Percentiles rank a stretch among this genome's conserved stretches.
phyloP scores from a whole-genome alignment of 2,329 filamentous ascomycete genomes.

The Daldinia eschscholtzii region DNA sequence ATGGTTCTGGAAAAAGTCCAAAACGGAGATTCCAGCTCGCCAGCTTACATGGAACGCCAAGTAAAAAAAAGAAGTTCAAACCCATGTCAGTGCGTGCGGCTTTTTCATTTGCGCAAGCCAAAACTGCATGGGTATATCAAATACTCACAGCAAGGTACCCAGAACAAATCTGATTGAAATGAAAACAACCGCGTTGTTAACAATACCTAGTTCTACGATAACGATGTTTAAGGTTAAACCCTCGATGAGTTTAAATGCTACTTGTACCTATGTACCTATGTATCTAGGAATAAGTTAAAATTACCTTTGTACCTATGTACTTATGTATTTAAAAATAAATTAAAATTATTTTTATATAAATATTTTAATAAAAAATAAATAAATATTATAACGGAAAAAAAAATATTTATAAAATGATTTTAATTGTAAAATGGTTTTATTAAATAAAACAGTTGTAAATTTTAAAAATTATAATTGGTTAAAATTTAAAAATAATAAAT shows the following conservation, averaged over 20 bases:
- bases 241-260: conserved; percentile 5
- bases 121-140: neutral
- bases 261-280: neutral
- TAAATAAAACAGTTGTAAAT: too few relatives aligned
- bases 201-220: neutral
- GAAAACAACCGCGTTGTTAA: neutral
- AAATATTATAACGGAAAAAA: too few relatives aligned
- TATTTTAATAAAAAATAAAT: too few relatives aligned
- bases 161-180: neutral
- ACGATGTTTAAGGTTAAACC: neutral
- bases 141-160: neutral
- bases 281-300: neutral
- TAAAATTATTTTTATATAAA: too few relatives aligned
- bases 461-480: too few relatives aligned
- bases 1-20: neutral
- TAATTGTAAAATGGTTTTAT: too few relatives aligned
- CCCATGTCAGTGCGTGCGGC: neutral
- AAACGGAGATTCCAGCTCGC: neutral
- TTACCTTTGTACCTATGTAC: too few relatives aligned
- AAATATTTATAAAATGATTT: too few relatives aligned
- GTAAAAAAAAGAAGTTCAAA: neutral
- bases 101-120: neutral
- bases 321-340: too few relatives aligned
- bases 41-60: neutral
- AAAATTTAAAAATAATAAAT: too few relatives aligned